Percentiles rank a stretch among this genome's conserved stretches.
phyloP scores from a whole-genome alignment of 345 rosid species.

The Eutrema heterophyllum region DNA sequence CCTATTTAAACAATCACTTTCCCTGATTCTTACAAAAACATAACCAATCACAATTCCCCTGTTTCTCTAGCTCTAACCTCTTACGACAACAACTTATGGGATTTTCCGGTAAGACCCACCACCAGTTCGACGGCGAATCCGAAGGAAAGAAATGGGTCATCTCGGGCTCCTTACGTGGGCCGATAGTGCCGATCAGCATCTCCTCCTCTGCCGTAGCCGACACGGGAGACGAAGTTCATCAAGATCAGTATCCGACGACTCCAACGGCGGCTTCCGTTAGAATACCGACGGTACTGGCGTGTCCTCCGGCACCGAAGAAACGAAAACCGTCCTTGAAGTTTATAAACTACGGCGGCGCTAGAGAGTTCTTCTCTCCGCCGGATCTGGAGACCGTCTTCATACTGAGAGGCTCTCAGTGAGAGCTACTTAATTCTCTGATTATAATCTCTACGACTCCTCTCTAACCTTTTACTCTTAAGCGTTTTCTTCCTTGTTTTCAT shows the following conservation, averaged over 20 bases:
- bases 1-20: background rate
- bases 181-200: background rate
- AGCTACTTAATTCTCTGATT: background rate
- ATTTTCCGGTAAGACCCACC: slow-evolving; percentile 1
- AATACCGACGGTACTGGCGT: slow-evolving; percentile 2
- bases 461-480: background rate
- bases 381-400: slow-evolving; percentile 26
- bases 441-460: background rate
- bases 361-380: slow-evolving; percentile 28
- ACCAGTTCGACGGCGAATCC: background rate
- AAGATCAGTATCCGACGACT: slow-evolving; percentile 17
- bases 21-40: background rate
- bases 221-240: background rate
- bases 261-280: slow-evolving; percentile 14
- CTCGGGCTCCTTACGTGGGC: background rate
- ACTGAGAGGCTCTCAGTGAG: background rate
- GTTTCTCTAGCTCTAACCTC: background rate
- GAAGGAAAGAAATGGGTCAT: slow-evolving; percentile 10
- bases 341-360: background rate
- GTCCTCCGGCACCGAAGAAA: slow-evolving; percentile 31
- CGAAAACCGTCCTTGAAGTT: slow-evolving; percentile 12
- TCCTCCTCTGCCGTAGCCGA: background rate
- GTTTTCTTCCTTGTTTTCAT: background rate
- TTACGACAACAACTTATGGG: background rate
- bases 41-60: background rate